Evolutionary conservation across 345 rosid species (phyloP).

Genomic region (Jatropha curcas): DNA sequence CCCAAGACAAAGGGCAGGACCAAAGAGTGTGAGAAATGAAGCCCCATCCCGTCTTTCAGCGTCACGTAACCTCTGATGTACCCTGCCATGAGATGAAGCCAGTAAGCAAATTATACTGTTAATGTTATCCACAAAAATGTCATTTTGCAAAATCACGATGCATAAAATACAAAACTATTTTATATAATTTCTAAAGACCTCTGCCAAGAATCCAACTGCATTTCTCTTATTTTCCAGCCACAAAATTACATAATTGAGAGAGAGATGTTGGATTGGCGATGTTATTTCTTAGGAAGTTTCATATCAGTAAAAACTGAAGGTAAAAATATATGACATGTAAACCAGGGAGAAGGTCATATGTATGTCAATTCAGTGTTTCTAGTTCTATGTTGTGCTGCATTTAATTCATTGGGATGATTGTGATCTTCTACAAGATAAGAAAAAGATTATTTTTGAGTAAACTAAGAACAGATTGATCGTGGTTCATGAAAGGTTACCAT

Average conservation of each 20-base stretch:
- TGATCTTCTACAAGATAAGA: neutral
- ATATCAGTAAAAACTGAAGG: neutral
- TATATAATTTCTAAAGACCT: neutral
- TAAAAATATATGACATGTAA: neutral
- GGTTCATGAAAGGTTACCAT: neutral
- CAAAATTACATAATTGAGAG: neutral
- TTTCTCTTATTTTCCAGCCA: neutral
- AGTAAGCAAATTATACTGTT: too few species aligned
- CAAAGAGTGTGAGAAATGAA: constrained; percentile 72
- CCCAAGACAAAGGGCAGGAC: constrained; percentile 73
- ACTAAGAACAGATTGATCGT: neutral
- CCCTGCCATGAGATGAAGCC: constrained; percentile 44
- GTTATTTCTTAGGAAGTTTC: neutral
- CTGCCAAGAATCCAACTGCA: neutral
- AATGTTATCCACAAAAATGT: neutral
- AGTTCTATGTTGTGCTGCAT: neutral
- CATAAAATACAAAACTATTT: constrained; percentile 7
- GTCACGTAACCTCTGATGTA: constrained; percentile 59
- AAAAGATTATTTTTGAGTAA: neutral
- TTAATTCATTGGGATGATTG: neutral
- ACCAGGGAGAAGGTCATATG: neutral
- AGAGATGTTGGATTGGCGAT: neutral
- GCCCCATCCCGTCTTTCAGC: constrained; percentile 76
- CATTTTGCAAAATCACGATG: neutral
- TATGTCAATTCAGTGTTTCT: neutral